Percentiles rank a stretch among this genome's conserved stretches.
Evolutionary conservation across 495 filamentous ascomycete genomes (phyloP).

Genomic region (Jackrogersella multiformis): DNA sequence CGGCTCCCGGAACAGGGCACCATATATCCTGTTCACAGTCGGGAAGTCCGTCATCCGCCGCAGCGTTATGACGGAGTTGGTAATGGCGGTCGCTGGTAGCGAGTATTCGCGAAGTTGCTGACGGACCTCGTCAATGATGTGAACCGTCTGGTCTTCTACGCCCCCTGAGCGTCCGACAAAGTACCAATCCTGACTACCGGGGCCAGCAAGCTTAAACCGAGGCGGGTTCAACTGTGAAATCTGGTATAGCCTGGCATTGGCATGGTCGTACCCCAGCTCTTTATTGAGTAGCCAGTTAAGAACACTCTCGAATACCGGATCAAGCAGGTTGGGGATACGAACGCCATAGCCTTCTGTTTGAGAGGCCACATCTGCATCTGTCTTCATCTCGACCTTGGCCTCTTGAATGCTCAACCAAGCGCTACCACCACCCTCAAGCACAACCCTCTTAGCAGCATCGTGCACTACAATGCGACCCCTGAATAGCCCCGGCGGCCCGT

Average conservation of each 20-base stretch:
- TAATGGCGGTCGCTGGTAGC: slow-evolving; percentile 64
- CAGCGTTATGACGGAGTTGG: slow-evolving; percentile 79
- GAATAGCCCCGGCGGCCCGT: slow-evolving; percentile 78
- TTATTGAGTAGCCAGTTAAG: slow-evolving; percentile 3
- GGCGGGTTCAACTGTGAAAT: neutral
- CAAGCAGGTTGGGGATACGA: slow-evolving; percentile 59
- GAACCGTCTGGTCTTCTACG: slow-evolving; percentile 49
- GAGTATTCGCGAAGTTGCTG: slow-evolving; percentile 37
- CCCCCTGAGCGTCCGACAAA: slow-evolving; percentile 31
- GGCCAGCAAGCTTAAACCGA: neutral
- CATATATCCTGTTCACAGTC: slow-evolving; percentile 77
- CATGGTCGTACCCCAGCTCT: slow-evolving; percentile 10
- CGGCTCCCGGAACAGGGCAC: slow-evolving; percentile 70
- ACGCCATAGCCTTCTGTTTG: slow-evolving; percentile 39
- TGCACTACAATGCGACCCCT: slow-evolving; percentile 73
- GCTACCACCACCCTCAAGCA: slow-evolving; percentile 75
- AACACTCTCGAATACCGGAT: slow-evolving; percentile 53
- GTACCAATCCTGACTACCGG: slow-evolving; percentile 36
- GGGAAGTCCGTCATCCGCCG: slow-evolving; percentile 82
- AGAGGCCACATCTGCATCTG: neutral
- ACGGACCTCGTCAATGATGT: slow-evolving; percentile 50
- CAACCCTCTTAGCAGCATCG: slow-evolving; percentile 60
- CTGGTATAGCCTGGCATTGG: neutral
- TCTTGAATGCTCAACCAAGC: slow-evolving; percentile 67
- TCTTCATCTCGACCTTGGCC: slow-evolving; percentile 66